Percentiles rank a stretch among this genome's conserved stretches.
Conservation (phyloP, 2,329 filamentous ascomycete genomes). For the Eutypa lata region DNA sequence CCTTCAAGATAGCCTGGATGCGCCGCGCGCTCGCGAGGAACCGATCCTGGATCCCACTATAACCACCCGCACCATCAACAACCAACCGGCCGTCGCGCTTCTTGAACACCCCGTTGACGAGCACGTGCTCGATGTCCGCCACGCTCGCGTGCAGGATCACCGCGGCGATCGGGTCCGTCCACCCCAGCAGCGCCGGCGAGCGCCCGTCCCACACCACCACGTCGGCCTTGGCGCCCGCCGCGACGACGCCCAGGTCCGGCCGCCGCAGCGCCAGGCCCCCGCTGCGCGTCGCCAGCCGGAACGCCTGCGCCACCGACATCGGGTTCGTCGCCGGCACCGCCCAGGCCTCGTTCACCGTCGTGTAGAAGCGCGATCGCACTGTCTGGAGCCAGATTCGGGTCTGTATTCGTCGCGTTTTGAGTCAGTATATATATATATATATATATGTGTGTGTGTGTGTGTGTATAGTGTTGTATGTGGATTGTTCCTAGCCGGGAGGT, state of each 20-base stretch:
- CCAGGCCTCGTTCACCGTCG: constrained; percentile 36
- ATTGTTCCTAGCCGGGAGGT: too few species aligned
- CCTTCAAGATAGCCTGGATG: constrained; percentile 23
- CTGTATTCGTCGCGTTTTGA: too few species aligned
- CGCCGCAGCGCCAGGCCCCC: constrained; percentile 49
- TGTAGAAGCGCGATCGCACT: constrained; percentile 36
- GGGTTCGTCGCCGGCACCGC: constrained; percentile 44
- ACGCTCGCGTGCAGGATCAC: constrained; percentile 50
- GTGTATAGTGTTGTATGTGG: too few species aligned
- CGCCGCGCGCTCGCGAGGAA: constrained; percentile 30
- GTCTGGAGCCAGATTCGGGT: constrained; percentile 50
- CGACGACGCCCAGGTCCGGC: constrained; percentile 45
- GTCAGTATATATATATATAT: too few species aligned
- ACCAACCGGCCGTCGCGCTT: constrained; percentile 39
- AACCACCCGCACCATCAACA: too few species aligned
- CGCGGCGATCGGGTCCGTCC: constrained; percentile 51
- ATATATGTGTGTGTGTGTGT: too few species aligned
- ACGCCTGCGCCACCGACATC: constrained; percentile 53
- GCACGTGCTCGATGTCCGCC: constrained; percentile 46
- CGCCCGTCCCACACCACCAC: constrained; percentile 47
- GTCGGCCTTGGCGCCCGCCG: constrained; percentile 47
- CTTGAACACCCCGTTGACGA: constrained; percentile 43
- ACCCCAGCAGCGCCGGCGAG: constrained; percentile 46
- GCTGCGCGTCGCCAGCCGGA: constrained; percentile 50
- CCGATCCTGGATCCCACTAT: constrained; percentile 13